These are phyloP conservation scores for Cicer chorassanicum DNA, from an alignment of 306 rosid genomes.

Conservation along the genomic window DNA sequence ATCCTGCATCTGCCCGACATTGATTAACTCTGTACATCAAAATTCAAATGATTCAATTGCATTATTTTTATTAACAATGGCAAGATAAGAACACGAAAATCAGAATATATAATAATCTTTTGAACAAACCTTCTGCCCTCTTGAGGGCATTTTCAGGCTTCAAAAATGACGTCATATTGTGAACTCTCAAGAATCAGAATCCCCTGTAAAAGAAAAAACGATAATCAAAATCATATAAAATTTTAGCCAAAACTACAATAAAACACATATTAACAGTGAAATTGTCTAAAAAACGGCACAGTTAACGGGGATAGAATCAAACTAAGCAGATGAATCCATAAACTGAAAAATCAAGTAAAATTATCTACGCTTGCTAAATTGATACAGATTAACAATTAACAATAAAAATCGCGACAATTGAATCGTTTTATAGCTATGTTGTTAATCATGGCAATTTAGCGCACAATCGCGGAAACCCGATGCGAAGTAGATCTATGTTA, in stretches of 20 bases:
- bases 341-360: neutral
- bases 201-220: slow-evolving; percentile 20
- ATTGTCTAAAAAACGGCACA: neutral
- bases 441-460: neutral
- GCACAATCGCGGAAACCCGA: neutral
- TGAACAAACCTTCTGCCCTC: slow-evolving; percentile 55
- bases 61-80: neutral
- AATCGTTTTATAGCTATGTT: neutral
- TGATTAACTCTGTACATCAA: slow-evolving; percentile 71
- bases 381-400: neutral
- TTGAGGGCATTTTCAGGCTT: slow-evolving; percentile 61
- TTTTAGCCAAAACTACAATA: neutral
- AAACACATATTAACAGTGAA: neutral
- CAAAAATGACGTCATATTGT: slow-evolving; percentile 49
- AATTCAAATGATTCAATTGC: neutral
- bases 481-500: neutral
- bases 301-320: neutral
- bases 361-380: neutral
- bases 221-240: neutral
- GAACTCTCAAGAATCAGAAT: slow-evolving; percentile 12
- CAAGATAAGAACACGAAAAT: neutral
- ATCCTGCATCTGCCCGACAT: slow-evolving; percentile 96
- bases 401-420: neutral
- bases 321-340: neutral
- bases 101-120: neutral